These are phyloP conservation scores for Codiaeum variegatum DNA, from an alignment of 441 rosid species.

Conservation along the genomic window DNA sequence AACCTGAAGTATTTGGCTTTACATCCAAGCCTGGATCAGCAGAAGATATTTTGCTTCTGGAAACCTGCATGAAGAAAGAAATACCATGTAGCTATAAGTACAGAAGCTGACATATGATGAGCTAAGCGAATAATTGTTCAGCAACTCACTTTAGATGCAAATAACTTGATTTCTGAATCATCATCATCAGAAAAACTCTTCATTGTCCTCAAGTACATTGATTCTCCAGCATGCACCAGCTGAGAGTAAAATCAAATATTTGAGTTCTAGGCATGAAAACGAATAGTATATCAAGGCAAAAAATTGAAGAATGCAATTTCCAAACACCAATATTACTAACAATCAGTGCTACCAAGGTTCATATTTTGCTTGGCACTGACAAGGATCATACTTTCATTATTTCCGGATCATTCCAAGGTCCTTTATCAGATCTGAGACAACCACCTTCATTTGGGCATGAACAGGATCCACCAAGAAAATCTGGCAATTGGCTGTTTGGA, in stretches of 20 bases:
- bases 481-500: slow-evolving; percentile 76
- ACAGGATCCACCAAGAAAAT: slow-evolving; percentile 90
- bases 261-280: slow-evolving; percentile 2
- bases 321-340: slow-evolving; percentile 5
- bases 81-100: slow-evolving; percentile 2
- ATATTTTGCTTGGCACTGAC: slow-evolving; percentile 9
- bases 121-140: slow-evolving; percentile 11
- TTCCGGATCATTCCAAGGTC: slow-evolving; percentile 86
- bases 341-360: slow-evolving; percentile 3
- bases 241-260: slow-evolving; percentile 28
- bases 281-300: background rate
- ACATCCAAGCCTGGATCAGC: slow-evolving; percentile 37
- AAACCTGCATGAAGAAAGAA: slow-evolving; percentile 36
- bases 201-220: slow-evolving; percentile 49
- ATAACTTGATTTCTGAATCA: slow-evolving; percentile 46
- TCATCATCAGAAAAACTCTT: slow-evolving; percentile 48
- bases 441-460: slow-evolving; percentile 75
- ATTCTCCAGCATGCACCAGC: slow-evolving; percentile 66
- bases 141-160: slow-evolving; percentile 48
- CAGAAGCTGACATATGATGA: slow-evolving; percentile 12
- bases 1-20: slow-evolving; percentile 34
- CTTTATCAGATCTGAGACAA: slow-evolving; percentile 75
- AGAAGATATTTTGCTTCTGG: slow-evolving; percentile 44
- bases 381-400: slow-evolving; percentile 70
- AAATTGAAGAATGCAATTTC: background rate